Base-by-base conservation (phyloP, 768 basidiomycete genomes). In the Dacryopinax primogenitus region DNA sequence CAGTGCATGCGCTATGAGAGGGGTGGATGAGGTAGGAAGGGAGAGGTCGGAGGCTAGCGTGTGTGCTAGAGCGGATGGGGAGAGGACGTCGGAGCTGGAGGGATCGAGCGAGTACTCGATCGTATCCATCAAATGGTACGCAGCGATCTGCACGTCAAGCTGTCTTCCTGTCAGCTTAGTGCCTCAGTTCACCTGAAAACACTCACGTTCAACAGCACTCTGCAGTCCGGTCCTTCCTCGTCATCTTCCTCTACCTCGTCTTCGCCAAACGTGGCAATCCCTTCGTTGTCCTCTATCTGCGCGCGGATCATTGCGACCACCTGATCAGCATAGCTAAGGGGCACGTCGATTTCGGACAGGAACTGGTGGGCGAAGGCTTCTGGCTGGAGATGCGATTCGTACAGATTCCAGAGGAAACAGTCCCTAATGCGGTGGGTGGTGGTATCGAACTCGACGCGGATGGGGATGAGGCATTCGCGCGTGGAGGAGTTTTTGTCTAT, bases 91-190 rank as follows among this genome's bases (percentile, higher is more conserved):
- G 21, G 65, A 63, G 3, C 64, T 33, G 35, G 66, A 81, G 2
- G 88, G 83, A 2, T 94, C 95, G 51, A 90, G 83, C n/a, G 98
- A 82, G 75, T 99, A 99, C 76, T 99, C 96, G 69, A 99, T 92
- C 72, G 93, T 90, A 76, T 99, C 96, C 65, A 89, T 79, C 0
- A 99, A 81, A 74, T 95, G 92, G 73, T 92, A 81, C 58, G 87
- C 89, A 26, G 87, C 90, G 72, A 99, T 88, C 74, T 99, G 96
- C 28, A 98, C 92, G 76, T 99, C 96, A 72, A 99, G 91, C 92
- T 96, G 74, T 41, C 39, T 26, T 39, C 6, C 63, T 39, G 66
- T 32, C 36, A 68, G 36, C 65, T 12, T n/a, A n/a, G n/a, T n/a
- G n/a, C n/a, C n/a, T n/a, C n/a, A n/a, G n/a, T n/a, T n/a, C n/a